Percentiles rank a stretch among this genome's conserved stretches.
Conservation (phyloP, 805 yeast species). For the Lipomyces sp. region DNA sequence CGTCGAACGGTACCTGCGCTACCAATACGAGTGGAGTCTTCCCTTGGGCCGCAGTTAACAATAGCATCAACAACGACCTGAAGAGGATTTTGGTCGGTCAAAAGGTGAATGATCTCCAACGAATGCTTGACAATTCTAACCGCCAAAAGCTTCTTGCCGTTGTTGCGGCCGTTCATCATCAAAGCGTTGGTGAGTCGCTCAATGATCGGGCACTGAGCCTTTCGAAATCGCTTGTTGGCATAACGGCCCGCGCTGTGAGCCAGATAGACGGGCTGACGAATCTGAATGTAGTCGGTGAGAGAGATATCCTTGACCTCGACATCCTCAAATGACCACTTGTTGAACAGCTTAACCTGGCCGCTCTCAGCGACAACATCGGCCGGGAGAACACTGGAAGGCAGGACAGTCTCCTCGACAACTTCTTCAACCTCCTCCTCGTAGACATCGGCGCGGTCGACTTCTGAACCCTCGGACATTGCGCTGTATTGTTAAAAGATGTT, state of each 20-base stretch:
- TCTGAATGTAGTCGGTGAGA: slow-evolving; percentile 96
- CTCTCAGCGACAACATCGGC: slow-evolving; percentile 95
- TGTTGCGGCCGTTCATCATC: slow-evolving; percentile 99
- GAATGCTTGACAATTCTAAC: slow-evolving; percentile 99
- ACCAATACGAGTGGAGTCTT: slow-evolving; percentile 99
- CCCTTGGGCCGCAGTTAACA: slow-evolving; percentile 99
- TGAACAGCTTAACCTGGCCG: slow-evolving; percentile 95
- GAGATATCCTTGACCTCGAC: slow-evolving; percentile 98
- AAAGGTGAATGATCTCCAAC: slow-evolving; percentile 93
- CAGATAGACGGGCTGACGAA: slow-evolving; percentile 96
- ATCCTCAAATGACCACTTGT: slow-evolving; percentile 99
- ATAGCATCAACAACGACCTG: slow-evolving; percentile 99
- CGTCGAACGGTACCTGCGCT: slow-evolving; percentile 99
- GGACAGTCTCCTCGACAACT: slow-evolving; percentile 22
- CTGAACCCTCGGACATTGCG: slow-evolving; percentile 32
- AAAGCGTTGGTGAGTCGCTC: slow-evolving; percentile 99
- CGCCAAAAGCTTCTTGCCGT: slow-evolving; percentile 99
- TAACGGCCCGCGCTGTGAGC: slow-evolving; percentile 99
- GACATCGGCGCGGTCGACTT: slow-evolving; percentile 24
- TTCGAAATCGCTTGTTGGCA: slow-evolving; percentile 99
- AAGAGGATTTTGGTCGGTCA: slow-evolving; percentile 99
- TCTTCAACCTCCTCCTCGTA: slow-evolving; percentile 31
- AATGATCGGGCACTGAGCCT: slow-evolving; percentile 98
- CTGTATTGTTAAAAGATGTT: not conserved
- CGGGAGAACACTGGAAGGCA: slow-evolving; percentile 83